Evolutionary conservation across 768 basidiomycete genomes (phyloP).

Genomic region (Infundibulicybe gibba): DNA sequence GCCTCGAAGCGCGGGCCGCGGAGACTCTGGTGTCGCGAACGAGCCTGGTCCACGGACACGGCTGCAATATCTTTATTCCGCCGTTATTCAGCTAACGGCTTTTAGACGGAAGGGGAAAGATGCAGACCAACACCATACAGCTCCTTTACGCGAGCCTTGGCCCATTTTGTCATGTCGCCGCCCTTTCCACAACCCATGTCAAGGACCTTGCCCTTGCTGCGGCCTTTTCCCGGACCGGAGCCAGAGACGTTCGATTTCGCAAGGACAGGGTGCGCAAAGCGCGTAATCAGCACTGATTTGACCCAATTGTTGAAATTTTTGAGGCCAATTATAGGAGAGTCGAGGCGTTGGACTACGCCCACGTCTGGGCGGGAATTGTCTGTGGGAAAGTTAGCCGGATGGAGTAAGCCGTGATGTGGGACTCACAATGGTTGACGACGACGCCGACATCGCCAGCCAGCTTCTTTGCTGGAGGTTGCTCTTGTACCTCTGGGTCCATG

Average conservation of each 20-base stretch:
- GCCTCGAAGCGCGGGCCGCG: slow-evolving; percentile 65
- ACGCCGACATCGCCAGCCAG: slow-evolving; percentile 66
- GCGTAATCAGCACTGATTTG: slow-evolving; percentile 93
- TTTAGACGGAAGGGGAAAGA: not conserved
- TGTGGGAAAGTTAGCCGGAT: slow-evolving; percentile 22
- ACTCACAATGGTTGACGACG: slow-evolving; percentile 77
- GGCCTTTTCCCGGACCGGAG: slow-evolving; percentile 23
- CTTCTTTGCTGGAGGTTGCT: slow-evolving; percentile 42
- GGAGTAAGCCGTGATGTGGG: slow-evolving; percentile 1
- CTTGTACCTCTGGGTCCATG: slow-evolving; percentile 35
- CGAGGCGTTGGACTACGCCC: slow-evolving; percentile 75
- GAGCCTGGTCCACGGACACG: slow-evolving; percentile 88
- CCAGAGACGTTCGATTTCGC: slow-evolving; percentile 24
- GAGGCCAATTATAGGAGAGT: slow-evolving; percentile 94
- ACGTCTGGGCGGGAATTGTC: slow-evolving; percentile 95
- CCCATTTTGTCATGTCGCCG: slow-evolving; percentile 95
- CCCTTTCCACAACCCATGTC: slow-evolving; percentile 99
- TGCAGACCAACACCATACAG: slow-evolving; percentile 75
- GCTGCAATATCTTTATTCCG: slow-evolving; percentile 75
- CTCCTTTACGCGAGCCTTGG: slow-evolving; percentile 76
- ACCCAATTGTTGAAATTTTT: slow-evolving; percentile 99
- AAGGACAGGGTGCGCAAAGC: slow-evolving; percentile 77
- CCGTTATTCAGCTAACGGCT: not conserved
- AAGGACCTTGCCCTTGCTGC: slow-evolving; percentile 70
- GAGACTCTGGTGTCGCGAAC: slow-evolving; percentile 56